phyloP scores from a whole-genome alignment of 2,329 filamentous ascomycete genomes.

The Epichloe typhina region DNA sequence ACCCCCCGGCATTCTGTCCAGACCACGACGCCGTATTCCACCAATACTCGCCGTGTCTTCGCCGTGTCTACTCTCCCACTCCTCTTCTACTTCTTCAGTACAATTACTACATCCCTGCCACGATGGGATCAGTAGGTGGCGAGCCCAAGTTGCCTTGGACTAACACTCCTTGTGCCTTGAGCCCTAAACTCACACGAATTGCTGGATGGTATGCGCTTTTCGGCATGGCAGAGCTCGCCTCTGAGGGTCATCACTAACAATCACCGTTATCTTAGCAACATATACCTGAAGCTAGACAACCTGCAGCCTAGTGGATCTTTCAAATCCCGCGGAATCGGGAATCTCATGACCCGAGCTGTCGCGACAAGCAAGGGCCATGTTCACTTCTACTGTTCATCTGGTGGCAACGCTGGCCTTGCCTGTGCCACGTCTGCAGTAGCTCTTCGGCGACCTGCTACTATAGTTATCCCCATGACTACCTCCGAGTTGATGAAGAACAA shows the following conservation, averaged over 20 bases:
- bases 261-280: slow-evolving; percentile 35
- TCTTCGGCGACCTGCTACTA: slow-evolving; percentile 54
- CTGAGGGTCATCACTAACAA: not conserved
- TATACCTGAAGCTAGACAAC: slow-evolving; percentile 77
- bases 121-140: slow-evolving; percentile 28
- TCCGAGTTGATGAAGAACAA: slow-evolving; percentile 59
- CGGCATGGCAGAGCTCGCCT: not conserved
- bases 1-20: not conserved
- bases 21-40: not conserved
- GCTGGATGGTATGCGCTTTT: slow-evolving; percentile 52
- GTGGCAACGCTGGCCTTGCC: slow-evolving; percentile 76
- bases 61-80: not conserved
- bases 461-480: slow-evolving; percentile 58
- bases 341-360: slow-evolving; percentile 42
- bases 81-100: not conserved
- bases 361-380: slow-evolving; percentile 21
- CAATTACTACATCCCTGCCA: not conserved
- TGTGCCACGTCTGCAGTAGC: slow-evolving; percentile 59
- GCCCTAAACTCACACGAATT: slow-evolving; percentile 49
- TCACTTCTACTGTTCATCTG: slow-evolving; percentile 70
- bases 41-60: not conserved
- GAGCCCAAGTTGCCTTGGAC: slow-evolving; percentile 46
- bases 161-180: slow-evolving; percentile 58
- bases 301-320: slow-evolving; percentile 77
- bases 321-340: slow-evolving; percentile 68